Evolutionary conservation across 495 filamentous ascomycete genomes (phyloP), one percentile per base, ranked within the genome.

Genomic region (Patellaria atrata): DNA sequence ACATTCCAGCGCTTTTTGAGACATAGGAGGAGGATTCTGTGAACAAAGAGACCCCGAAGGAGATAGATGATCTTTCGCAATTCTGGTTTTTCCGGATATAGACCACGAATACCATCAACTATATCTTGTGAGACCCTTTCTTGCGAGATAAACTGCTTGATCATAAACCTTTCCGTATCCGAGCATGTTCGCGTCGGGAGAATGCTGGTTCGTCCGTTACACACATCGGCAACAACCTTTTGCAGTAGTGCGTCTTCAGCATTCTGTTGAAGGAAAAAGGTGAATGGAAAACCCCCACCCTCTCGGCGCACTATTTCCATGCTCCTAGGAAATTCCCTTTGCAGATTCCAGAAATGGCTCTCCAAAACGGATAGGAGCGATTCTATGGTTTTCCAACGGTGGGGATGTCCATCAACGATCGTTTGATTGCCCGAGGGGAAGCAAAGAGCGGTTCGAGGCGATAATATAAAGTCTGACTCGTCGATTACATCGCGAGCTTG

Each of bases 401-500:
- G 58, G 0, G 66, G 65, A 33, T 66, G 43, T 6, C 66, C 63
- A 44, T 70, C 65, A 0, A 71, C 55, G 2, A 55, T 43, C 43
- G 56, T 55, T 28, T 68, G 62, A 1, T 58, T 44, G 0, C 67
- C 67, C 3, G 56, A 59, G 0, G 67, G 68, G 28, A 70, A 70
- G 3, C 61, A 60, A 30, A 61, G 26, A 22, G 61, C 52, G 2
- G 52, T 32, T 19, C 56, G 57, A 0, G 63, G 55, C 0, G 65
- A 56, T 6, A 75, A 41, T 0, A 64, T 68, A 19, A 60, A 61
- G 35, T 75, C 71, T 5, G 59, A 68, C 37, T 75, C 71, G 42
- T 74, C 71, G 0, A 75, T 45, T 1, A 75, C 51, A 47, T 75
- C 71, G 7, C 68, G 59, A 16, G 21, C 52, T 61, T 18, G 38